These are phyloP conservation scores for Knoxdaviesia proteae DNA, from an alignment of 2,329 filamentous ascomycete genomes.

Conservation along the genomic window DNA sequence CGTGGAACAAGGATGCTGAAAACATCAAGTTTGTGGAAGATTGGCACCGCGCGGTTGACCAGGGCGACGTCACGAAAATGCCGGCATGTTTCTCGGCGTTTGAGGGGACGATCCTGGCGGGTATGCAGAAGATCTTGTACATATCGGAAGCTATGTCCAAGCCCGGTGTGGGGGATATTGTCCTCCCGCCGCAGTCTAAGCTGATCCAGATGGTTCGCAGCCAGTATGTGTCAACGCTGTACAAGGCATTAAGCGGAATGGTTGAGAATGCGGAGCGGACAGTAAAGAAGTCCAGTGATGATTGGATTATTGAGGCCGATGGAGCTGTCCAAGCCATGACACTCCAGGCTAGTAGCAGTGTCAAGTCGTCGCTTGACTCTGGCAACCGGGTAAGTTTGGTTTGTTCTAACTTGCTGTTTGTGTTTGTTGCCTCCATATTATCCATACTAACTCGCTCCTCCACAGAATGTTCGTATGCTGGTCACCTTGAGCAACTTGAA, in stretches of 20 bases:
- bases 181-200: slow-evolving; percentile 69
- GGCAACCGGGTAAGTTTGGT: slow-evolving; percentile 29
- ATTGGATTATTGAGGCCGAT: slow-evolving; percentile 32
- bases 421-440: neutral
- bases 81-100: slow-evolving; percentile 70
- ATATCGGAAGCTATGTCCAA: slow-evolving; percentile 68
- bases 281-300: slow-evolving; percentile 40
- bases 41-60: slow-evolving; percentile 69
- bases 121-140: slow-evolving; percentile 91
- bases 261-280: slow-evolving; percentile 84
- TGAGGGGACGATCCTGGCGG: slow-evolving; percentile 59
- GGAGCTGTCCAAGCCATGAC: slow-evolving; percentile 15
- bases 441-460: neutral
- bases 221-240: slow-evolving; percentile 83
- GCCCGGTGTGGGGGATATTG: slow-evolving; percentile 52
- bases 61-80: slow-evolving; percentile 77
- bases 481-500: slow-evolving; percentile 86
- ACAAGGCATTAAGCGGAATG: slow-evolving; percentile 86
- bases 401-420: neutral
- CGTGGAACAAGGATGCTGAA: slow-evolving; percentile 87
- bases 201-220: slow-evolving; percentile 75
- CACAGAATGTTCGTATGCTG: slow-evolving; percentile 74
- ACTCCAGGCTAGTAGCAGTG: slow-evolving; percentile 8
- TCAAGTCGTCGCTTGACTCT: slow-evolving; percentile 28
- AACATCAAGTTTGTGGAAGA: slow-evolving; percentile 84